A percentile compares a stretch with the other conserved stretches of the same genome.
Conservation (phyloP, 1,284 basidiomycete genomes). For the Bondarzewia mesenterica region DNA sequence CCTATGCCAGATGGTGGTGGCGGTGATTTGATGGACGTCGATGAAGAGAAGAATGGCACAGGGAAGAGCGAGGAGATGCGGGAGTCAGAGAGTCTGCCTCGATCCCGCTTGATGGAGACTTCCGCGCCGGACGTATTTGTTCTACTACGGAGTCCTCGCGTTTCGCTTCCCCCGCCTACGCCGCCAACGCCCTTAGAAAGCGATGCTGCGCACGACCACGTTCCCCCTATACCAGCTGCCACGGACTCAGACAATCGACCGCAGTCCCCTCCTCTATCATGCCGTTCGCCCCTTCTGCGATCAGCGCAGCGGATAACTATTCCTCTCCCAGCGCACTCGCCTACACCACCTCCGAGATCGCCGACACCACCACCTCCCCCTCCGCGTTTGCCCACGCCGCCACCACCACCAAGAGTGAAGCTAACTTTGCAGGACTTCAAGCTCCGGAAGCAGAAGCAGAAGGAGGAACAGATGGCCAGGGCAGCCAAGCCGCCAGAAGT, state of each 20-base stretch:
- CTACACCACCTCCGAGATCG: not conserved
- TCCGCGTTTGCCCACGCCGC: conserved; percentile 7
- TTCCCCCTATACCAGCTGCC: too few species aligned
- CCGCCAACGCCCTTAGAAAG: too few species aligned
- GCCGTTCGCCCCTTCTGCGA: not conserved
- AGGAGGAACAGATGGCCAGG: conserved; percentile 15
- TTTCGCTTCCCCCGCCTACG: too few species aligned
- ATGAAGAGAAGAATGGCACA: not conserved
- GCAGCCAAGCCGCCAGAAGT: not conserved
- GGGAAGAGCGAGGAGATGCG: not conserved
- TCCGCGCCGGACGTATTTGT: too few species aligned
- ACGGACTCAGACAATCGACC: too few species aligned
- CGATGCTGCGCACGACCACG: too few species aligned
- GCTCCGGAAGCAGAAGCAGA: conserved; percentile 28
- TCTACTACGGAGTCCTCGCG: too few species aligned
- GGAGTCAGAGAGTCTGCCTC: too few species aligned
- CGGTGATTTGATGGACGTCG: not conserved
- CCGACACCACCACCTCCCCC: conserved; percentile 1
- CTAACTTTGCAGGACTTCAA: conserved; percentile 29
- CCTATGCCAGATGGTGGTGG: too few species aligned
- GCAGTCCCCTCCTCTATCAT: too few species aligned
- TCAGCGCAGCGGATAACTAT: not conserved
- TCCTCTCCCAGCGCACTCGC: not conserved
- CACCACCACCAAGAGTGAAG: conserved; percentile 25
- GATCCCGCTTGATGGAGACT: too few species aligned